Conservation (phyloP, 108 stramenopile genomes). For the Skeletonema potamos region DNA sequence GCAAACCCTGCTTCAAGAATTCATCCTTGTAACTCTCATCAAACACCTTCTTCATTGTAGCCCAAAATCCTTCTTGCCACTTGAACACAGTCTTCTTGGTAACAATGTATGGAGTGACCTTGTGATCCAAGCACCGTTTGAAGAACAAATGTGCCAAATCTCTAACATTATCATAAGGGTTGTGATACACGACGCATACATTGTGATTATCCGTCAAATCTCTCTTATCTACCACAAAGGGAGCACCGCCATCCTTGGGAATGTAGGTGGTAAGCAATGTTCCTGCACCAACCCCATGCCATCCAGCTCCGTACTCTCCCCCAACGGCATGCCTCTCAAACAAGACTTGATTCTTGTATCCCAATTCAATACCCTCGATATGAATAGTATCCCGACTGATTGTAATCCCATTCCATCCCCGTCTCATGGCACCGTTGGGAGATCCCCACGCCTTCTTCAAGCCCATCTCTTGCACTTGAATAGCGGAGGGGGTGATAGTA, state of each 20-base stretch:
- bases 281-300: slow-evolving; percentile 87
- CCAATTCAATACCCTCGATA: slow-evolving; percentile 95
- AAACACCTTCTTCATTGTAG: slow-evolving; percentile 91
- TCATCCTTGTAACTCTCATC: slow-evolving; percentile 87
- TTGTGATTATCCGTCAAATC: slow-evolving; percentile 93
- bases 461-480: slow-evolving; percentile 90
- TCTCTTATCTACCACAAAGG: slow-evolving; percentile 92
- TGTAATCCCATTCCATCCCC: slow-evolving; percentile 97
- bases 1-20: slow-evolving; percentile 81
- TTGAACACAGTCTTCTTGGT: slow-evolving; percentile 99
- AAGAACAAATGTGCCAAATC: slow-evolving; percentile 95
- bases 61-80: slow-evolving; percentile 99
- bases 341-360: slow-evolving; percentile 94
- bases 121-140: slow-evolving; percentile 82
- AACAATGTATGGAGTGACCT: slow-evolving; percentile 95
- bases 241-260: slow-evolving; percentile 81
- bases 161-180: slow-evolving; percentile 95
- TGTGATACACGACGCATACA: slow-evolving; percentile 96
- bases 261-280: slow-evolving; percentile 91
- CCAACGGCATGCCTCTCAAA: slow-evolving; percentile 98
- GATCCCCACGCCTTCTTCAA: slow-evolving; percentile 88
- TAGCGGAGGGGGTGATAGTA: slow-evolving; percentile 92
- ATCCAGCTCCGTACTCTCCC: slow-evolving; percentile 96
- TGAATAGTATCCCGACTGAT: slow-evolving; percentile 97
- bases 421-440: slow-evolving; percentile 96